These are phyloP conservation scores for Globisporangium sylvaticum DNA, from an alignment of 352 stramenopile species.

Conservation along the genomic window DNA sequence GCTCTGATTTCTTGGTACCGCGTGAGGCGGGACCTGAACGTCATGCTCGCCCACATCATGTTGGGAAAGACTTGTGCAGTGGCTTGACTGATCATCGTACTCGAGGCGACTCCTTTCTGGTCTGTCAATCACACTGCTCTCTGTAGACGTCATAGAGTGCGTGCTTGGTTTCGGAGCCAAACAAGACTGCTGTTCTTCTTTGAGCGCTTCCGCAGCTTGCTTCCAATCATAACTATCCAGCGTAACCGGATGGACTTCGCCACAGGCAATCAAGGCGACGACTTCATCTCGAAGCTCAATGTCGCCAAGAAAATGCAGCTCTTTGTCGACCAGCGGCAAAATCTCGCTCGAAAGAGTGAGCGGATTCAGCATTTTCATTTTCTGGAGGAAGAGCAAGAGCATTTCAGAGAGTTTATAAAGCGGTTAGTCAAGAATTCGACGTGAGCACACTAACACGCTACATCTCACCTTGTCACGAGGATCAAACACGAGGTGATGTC, in stretches of 20 bases:
- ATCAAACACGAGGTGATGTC: slow-evolving; percentile 87
- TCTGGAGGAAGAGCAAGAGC: slow-evolving; percentile 23
- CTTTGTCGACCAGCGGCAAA: slow-evolving; percentile 44
- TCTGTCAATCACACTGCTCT: slow-evolving; percentile 28
- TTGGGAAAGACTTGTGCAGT: slow-evolving; percentile 8
- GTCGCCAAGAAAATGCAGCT: slow-evolving; percentile 64
- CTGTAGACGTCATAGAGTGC: slow-evolving; percentile 54
- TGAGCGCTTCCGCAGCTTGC: slow-evolving; percentile 25
- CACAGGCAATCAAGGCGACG: slow-evolving; percentile 48
- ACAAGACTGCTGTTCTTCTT: slow-evolving; percentile 16
- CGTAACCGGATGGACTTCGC: slow-evolving; percentile 58
- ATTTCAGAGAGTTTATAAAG: neutral
- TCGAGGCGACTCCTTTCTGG: slow-evolving; percentile 6
- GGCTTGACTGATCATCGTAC: slow-evolving; percentile 12
- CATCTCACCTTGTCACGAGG: slow-evolving; percentile 47
- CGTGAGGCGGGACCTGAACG: neutral
- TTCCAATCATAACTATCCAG: slow-evolving; percentile 77
- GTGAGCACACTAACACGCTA: neutral
- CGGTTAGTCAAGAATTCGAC: neutral
- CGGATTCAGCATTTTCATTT: slow-evolving; percentile 75
- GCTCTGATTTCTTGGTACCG: neutral
- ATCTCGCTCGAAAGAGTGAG: slow-evolving; percentile 56
- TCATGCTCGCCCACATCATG: slow-evolving; percentile 1
- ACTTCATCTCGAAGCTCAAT: slow-evolving; percentile 55
- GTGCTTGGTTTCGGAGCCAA: slow-evolving; percentile 15